phyloP scores from a whole-genome alignment of 805 yeast genomes.

The Alloascoidea africana region DNA sequence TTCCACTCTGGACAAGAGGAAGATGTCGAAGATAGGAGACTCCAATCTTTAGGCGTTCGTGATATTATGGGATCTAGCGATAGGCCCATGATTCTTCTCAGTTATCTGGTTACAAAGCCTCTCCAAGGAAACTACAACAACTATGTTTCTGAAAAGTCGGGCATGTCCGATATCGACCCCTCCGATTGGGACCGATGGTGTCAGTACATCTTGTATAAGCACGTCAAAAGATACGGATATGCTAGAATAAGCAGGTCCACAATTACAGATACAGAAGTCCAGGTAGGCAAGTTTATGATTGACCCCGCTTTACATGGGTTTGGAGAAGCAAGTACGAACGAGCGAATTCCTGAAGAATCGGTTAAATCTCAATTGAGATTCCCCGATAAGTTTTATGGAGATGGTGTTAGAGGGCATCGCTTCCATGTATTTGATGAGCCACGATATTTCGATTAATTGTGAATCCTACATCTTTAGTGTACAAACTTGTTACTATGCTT shows the following conservation, averaged over 20 bases:
- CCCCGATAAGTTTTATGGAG: constrained; percentile 71
- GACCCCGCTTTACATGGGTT: constrained; percentile 15
- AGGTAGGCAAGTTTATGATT: constrained; percentile 80
- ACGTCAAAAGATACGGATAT: constrained; percentile 76
- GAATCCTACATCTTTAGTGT: no score
- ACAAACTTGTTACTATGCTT: no score
- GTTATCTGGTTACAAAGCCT: constrained; percentile 85
- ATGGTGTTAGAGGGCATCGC: constrained; percentile 85
- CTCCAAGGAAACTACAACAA: constrained; percentile 82
- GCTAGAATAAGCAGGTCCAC: constrained; percentile 89
- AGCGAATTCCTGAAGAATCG: constrained; percentile 36
- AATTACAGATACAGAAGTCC: constrained; percentile 93
- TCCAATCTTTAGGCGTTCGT: constrained; percentile 66
- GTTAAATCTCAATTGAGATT: constrained; percentile 53
- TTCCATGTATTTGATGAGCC: constrained; percentile 96
- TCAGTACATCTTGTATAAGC: constrained; percentile 84
- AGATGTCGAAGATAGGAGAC: constrained; percentile 83
- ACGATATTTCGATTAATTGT: constrained; percentile 41
- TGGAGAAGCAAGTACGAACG: constrained; percentile 34
- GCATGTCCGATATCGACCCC: constrained; percentile 90
- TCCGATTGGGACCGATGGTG: constrained; percentile 98
- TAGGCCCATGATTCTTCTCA: constrained; percentile 73
- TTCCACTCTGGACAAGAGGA: constrained; percentile 98
- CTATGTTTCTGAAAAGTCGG: constrained; percentile 68
- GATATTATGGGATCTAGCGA: constrained; percentile 70